These are phyloP conservation scores for Xylariaceae sp. DNA, from an alignment of 2,329 filamentous ascomycete species.

Conservation along the genomic window DNA sequence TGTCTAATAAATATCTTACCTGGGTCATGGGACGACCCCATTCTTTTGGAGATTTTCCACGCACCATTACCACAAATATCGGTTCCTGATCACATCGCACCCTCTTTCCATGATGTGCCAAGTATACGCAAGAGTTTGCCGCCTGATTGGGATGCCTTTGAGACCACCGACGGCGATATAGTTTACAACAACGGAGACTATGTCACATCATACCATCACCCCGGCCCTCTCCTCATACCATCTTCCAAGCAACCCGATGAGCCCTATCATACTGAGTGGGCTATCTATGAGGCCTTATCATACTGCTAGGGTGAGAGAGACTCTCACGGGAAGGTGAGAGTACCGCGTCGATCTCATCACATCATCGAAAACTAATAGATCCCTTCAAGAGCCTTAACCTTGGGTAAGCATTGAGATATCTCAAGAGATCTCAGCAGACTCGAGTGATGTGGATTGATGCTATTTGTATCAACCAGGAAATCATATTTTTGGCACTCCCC, in stretches of 20 bases:
- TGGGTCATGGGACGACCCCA: neutral
- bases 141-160: neutral
- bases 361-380: neutral
- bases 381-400: neutral
- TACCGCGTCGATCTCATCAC: neutral
- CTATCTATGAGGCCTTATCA: neutral
- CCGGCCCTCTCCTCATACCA: neutral
- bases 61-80: neutral
- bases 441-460: neutral
- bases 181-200: neutral
- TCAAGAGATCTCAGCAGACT: neutral
- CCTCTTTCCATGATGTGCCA: neutral
- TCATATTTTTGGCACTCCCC: too few species aligned
- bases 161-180: neutral
- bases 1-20: neutral
- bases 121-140: neutral
- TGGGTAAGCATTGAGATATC: neutral
- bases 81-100: neutral
- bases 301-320: neutral
- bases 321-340: neutral
- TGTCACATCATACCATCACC: neutral
- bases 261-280: neutral
- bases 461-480: neutral
- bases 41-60: neutral
- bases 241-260: neutral